phyloP scores from a whole-genome alignment of 164 flowering plant species.

The Piper longum region DNA sequence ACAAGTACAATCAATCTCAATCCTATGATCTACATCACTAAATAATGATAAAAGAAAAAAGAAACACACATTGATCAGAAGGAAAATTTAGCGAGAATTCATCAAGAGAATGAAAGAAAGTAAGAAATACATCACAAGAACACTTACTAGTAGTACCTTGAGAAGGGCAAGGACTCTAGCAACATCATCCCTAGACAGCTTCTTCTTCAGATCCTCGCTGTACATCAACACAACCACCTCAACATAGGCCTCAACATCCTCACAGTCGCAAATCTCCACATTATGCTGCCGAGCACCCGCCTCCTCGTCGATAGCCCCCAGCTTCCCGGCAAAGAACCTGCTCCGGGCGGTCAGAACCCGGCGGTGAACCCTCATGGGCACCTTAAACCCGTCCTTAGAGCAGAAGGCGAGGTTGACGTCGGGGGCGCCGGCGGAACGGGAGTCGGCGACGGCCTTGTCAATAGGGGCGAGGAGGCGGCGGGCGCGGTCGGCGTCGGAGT shows the following conservation, averaged over 20 bases:
- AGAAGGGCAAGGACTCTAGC: conserved; percentile 54
- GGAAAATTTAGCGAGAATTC: background rate
- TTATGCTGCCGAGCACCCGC: conserved; percentile 14
- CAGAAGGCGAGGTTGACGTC: conserved; percentile 66
- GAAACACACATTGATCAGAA: background rate
- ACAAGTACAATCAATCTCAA: too few relatives aligned
- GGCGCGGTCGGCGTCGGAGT: conserved; percentile 7
- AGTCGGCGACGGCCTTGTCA: conserved; percentile 26
- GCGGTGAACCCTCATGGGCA: conserved; percentile 60
- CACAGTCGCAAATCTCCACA: conserved; percentile 84
- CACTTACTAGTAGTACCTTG: conserved; percentile 30
- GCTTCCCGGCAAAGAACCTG: conserved; percentile 63
- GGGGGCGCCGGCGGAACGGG: conserved; percentile 18
- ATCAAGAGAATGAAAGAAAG: background rate
- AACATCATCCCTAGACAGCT: conserved; percentile 50
- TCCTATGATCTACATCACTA: too few relatives aligned
- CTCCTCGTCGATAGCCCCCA: conserved; percentile 16
- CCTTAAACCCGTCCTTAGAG: conserved; percentile 42
- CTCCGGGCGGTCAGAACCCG: conserved; percentile 46
- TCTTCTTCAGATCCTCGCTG: conserved; percentile 56
- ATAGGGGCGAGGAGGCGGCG: conserved; percentile 31
- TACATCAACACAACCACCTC: conserved; percentile 81
- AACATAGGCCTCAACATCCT: conserved; percentile 79
- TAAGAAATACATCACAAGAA: background rate
- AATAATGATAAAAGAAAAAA: too few relatives aligned